A percentile compares a stretch with the other conserved stretches of the same genome.
Evolutionary conservation across 805 yeast genomes (phyloP).

Genomic region (Starmera caribaea): DNA sequence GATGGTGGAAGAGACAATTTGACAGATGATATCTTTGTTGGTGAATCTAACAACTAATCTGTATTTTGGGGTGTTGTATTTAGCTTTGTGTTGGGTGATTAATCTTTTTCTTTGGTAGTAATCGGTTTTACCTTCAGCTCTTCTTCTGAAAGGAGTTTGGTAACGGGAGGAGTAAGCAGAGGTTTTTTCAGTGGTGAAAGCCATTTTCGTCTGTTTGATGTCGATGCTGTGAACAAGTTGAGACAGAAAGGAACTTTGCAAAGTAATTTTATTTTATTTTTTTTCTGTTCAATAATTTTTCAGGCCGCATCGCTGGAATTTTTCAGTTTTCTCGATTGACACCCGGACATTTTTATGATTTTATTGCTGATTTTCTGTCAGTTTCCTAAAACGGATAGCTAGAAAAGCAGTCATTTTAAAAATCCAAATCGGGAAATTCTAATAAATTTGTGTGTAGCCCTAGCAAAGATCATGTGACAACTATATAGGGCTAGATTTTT

Average conservation of each 20-base stretch:
- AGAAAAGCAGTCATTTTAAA: too few species aligned
- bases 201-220: slow-evolving; percentile 40
- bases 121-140: slow-evolving; percentile 99
- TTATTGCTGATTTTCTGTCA: too few species aligned
- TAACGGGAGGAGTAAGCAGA: slow-evolving; percentile 97
- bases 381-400: too few species aligned
- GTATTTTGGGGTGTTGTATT: slow-evolving; percentile 99
- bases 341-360: too few species aligned
- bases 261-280: not conserved
- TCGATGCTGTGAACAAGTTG: not conserved
- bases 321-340: not conserved
- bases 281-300: not conserved
- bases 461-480: too few species aligned
- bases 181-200: slow-evolving; percentile 69
- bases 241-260: too few species aligned
- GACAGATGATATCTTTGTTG: slow-evolving; percentile 98
- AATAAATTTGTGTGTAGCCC: too few species aligned
- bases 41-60: slow-evolving; percentile 99
- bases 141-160: slow-evolving; percentile 99
- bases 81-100: slow-evolving; percentile 99
- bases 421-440: too few species aligned
- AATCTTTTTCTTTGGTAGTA: slow-evolving; percentile 99
- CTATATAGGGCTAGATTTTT: too few species aligned
- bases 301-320: not conserved
- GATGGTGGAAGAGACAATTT: slow-evolving; percentile 92